Percentiles rank a stretch among this genome's conserved stretches.
Conservation (phyloP, 495 filamentous ascomycete genomes). For the Penicillium coffeae region DNA sequence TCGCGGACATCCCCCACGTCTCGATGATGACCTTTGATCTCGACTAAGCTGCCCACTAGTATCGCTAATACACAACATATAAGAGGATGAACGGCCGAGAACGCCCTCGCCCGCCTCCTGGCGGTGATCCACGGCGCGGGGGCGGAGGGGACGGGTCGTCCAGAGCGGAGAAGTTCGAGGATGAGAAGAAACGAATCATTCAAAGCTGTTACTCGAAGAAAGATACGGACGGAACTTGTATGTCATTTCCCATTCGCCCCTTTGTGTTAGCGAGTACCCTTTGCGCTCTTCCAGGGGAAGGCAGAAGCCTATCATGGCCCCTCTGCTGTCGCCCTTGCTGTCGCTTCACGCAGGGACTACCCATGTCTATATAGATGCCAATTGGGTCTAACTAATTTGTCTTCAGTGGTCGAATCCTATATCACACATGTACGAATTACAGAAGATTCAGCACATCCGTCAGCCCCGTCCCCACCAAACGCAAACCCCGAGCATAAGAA, state of each 20-base stretch:
- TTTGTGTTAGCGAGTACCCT: background rate
- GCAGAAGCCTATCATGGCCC: background rate
- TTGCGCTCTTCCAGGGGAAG: background rate
- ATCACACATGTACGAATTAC: constrained; percentile 91
- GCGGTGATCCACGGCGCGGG: constrained; percentile 28
- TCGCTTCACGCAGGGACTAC: background rate
- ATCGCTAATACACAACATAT: constrained; percentile 17
- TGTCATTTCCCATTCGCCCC: constrained; percentile 23
- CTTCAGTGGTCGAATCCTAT: constrained; percentile 90
- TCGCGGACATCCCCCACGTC: constrained; percentile 21
- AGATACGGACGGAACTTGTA: constrained; percentile 78
- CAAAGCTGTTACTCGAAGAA: constrained; percentile 87
- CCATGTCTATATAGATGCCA: no score
- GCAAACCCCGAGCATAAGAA: constrained; percentile 73
- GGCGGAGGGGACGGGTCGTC: constrained; percentile 34
- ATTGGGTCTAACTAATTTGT: background rate
- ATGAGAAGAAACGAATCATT: constrained; percentile 90
- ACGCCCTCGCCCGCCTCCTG: constrained; percentile 29
- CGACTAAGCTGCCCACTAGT: constrained; percentile 24
- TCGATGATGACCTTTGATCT: constrained; percentile 41
- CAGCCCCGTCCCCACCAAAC: constrained; percentile 74
- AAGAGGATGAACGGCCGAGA: constrained; percentile 38
- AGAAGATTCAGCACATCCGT: constrained; percentile 82
- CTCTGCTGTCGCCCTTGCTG: background rate
- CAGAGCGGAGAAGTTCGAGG: constrained; percentile 87